phyloP scores from a whole-genome alignment of 805 yeast genomes.

The Geotrichum ghanense region DNA sequence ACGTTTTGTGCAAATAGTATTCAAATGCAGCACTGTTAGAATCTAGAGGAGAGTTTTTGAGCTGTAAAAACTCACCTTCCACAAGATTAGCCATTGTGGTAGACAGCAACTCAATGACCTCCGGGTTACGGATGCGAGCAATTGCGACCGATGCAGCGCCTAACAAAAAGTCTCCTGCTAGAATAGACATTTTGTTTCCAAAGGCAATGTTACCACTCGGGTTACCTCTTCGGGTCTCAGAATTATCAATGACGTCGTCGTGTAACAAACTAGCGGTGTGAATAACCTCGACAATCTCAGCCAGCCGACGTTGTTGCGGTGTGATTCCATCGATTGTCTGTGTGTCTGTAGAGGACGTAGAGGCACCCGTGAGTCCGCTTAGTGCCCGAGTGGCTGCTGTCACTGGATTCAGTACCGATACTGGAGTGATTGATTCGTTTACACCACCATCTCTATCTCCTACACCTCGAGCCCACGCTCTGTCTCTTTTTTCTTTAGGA shows the following conservation, averaged over 20 bases:
- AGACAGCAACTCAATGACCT: constrained; percentile 89
- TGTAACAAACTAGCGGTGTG: constrained; percentile 93
- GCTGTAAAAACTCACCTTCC: constrained; percentile 98
- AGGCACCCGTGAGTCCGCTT: neutral
- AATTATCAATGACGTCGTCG: constrained; percentile 89
- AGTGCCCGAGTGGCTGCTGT: neutral
- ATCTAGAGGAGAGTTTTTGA: constrained; percentile 74
- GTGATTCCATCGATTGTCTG: constrained; percentile 63
- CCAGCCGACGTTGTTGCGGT: constrained; percentile 90
- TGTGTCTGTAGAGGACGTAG: constrained; percentile 51
- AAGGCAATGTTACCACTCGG: constrained; percentile 90
- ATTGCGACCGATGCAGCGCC: constrained; percentile 96
- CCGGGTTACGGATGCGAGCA: constrained; percentile 89
- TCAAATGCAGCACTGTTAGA: constrained; percentile 67
- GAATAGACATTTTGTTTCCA: constrained; percentile 92
- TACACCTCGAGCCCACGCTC: constrained; percentile 41
- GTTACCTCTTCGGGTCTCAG: constrained; percentile 79
- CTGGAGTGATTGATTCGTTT: constrained; percentile 53
- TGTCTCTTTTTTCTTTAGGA: constrained; percentile 55
- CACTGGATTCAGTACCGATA: constrained; percentile 77
- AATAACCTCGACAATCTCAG: constrained; percentile 97
- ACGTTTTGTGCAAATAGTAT: constrained; percentile 89
- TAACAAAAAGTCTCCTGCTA: constrained; percentile 91
- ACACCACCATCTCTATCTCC: constrained; percentile 24
- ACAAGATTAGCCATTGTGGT: constrained; percentile 94